Percentiles rank a stretch among this genome's conserved stretches.
phyloP scores from a whole-genome alignment of 352 stramenopile genomes.

The Pythium scleroteichum region DNA sequence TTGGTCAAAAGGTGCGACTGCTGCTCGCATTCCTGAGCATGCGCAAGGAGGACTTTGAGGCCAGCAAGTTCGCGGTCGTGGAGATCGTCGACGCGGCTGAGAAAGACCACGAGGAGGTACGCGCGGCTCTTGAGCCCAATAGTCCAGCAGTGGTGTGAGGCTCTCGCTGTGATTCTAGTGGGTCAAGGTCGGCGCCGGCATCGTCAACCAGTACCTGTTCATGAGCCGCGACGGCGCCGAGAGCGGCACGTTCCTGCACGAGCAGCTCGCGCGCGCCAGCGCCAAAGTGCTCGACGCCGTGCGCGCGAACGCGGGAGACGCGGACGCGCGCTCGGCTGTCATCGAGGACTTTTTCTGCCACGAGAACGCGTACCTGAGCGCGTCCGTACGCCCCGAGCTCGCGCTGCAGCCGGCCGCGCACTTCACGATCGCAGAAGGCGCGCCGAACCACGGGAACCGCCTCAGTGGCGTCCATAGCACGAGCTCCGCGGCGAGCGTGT shows the following conservation, averaged over 20 bases:
- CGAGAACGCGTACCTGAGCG: slow-evolving; percentile 66
- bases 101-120: slow-evolving; percentile 60
- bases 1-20: slow-evolving; percentile 47
- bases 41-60: slow-evolving; percentile 48
- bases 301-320: slow-evolving; percentile 11
- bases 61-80: slow-evolving; percentile 47
- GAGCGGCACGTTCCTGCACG: slow-evolving; percentile 64
- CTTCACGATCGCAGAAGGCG: slow-evolving; percentile 57
- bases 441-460: slow-evolving; percentile 23
- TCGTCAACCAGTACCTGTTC: slow-evolving; percentile 75
- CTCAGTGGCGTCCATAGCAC: slow-evolving; percentile 1
- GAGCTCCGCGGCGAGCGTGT: neutral
- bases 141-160: too few relatives aligned
- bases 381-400: slow-evolving; percentile 50
- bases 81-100: slow-evolving; percentile 58
- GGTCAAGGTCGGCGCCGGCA: slow-evolving; percentile 59
- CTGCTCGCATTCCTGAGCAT: slow-evolving; percentile 71
- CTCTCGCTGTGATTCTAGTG: slow-evolving; percentile 32
- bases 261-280: slow-evolving; percentile 47
- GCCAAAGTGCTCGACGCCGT: slow-evolving; percentile 48
- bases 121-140: too few relatives aligned
- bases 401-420: slow-evolving; percentile 44
- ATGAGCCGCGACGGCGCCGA: slow-evolving; percentile 39
- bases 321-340: slow-evolving; percentile 2
- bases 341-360: slow-evolving; percentile 66